Conservation (phyloP, 768 basidiomycete species). For the Tricholoma sp. region DNA sequence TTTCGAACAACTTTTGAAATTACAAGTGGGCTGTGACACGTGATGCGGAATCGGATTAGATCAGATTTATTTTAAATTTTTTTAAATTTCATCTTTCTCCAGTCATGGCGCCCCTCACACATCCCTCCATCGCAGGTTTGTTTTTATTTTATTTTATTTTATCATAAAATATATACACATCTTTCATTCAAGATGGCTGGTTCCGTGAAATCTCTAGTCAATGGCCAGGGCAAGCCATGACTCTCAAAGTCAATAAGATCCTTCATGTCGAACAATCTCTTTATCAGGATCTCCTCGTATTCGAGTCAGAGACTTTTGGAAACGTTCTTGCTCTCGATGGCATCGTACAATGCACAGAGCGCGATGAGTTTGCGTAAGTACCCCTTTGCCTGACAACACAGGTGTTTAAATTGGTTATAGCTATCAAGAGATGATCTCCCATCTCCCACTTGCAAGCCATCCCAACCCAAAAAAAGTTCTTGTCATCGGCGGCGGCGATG, state of each 20-base stretch:
- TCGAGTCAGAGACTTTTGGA: conserved; percentile 94
- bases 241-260: conserved; percentile 91
- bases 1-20: too few relatives aligned
- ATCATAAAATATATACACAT: neutral
- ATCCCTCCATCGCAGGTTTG: conserved; percentile 51
- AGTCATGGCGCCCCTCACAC: conserved; percentile 49
- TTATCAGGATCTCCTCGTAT: conserved; percentile 97
- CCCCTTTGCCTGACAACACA: conserved; percentile 1
- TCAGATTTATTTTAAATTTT: too few relatives aligned
- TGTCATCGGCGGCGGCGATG: conserved; percentile 97
- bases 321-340: conserved; percentile 95
- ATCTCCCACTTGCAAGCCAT: conserved; percentile 93
- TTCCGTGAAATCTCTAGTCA: conserved; percentile 93
- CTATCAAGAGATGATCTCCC: conserved; percentile 99
- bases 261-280: conserved; percentile 90
- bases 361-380: conserved; percentile 95
- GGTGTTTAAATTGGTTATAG: conserved; percentile 35
- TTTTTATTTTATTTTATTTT: neutral
- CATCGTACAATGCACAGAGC: conserved; percentile 94
- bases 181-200: conserved; percentile 69
- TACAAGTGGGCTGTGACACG: too few relatives aligned
- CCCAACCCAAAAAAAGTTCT: conserved; percentile 95
- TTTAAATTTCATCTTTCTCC: neutral
- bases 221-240: conserved; percentile 98
- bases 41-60: too few relatives aligned